These are phyloP conservation scores for Debaryomyces tyrocola DNA, from an alignment of 805 yeast genomes.

Conservation along the genomic window DNA sequence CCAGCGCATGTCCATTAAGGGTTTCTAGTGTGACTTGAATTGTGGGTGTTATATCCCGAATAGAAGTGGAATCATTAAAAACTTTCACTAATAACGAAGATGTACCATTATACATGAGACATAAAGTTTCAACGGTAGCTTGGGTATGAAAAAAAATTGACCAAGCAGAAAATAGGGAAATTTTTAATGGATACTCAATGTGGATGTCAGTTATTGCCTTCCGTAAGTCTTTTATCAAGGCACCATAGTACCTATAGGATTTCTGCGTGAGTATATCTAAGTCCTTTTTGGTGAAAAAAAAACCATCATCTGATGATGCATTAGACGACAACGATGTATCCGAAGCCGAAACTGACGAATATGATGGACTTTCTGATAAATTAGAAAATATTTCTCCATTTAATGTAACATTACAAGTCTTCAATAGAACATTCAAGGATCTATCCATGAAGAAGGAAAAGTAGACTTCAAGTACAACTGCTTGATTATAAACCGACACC, in stretches of 20 bases:
- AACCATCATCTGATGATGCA: background rate
- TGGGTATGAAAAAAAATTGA: conserved; percentile 32
- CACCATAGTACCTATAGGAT: conserved; percentile 35
- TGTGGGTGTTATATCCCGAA: conserved; percentile 19
- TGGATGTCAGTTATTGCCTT: conserved; percentile 29
- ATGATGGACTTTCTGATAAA: background rate
- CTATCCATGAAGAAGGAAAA: conserved; percentile 39
- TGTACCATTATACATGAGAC: conserved; percentile 35
- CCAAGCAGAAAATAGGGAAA: conserved; percentile 38
- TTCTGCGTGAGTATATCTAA: conserved; percentile 29
- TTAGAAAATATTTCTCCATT: conserved; percentile 2
- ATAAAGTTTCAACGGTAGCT: conserved; percentile 31
- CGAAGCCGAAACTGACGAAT: background rate
- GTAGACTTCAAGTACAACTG: conserved; percentile 28
- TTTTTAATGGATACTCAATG: conserved; percentile 36
- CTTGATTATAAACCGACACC: conserved; percentile 29
- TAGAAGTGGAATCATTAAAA: conserved; percentile 18
- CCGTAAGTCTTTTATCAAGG: conserved; percentile 33
- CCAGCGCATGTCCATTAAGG: conserved; percentile 20
- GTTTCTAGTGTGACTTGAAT: conserved; percentile 17
- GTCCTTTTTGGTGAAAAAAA: conserved; percentile 15
- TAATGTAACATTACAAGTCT: conserved; percentile 10
- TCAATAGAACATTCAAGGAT: conserved; percentile 28
- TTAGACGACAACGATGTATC: background rate
- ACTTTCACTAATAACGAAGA: conserved; percentile 28